Evolutionary conservation across 108 stramenopile species (phyloP).

Genomic region (Cyclotella choctawhatcheeana): DNA sequence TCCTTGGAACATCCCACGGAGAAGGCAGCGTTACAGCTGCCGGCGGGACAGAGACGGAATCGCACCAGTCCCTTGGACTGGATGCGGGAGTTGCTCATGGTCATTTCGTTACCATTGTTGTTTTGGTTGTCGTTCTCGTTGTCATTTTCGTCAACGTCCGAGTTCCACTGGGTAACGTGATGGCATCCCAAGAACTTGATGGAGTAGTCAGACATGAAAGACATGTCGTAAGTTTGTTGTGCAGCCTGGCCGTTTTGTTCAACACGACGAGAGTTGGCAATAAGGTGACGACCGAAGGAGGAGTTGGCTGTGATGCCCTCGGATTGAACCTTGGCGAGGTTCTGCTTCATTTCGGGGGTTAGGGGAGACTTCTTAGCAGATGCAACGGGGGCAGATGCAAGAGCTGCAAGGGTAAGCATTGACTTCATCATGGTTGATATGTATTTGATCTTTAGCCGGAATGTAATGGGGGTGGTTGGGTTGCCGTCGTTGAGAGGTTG

Average conservation of each 20-base stretch:
- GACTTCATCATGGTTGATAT: conserved; percentile 15
- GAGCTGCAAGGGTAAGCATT: conserved; percentile 12
- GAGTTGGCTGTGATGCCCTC: conserved; percentile 62
- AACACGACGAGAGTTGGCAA: conserved; percentile 59
- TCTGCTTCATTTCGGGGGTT: conserved; percentile 37
- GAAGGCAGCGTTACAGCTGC: conserved; percentile 53
- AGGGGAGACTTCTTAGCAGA: conserved; percentile 26
- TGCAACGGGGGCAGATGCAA: conserved; percentile 35
- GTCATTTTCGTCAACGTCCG: conserved; percentile 21
- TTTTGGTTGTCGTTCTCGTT: conserved; percentile 34
- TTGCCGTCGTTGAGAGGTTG: not conserved
- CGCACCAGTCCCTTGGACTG: conserved; percentile 79
- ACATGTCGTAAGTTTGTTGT: conserved; percentile 32
- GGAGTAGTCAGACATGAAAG: conserved; percentile 66
- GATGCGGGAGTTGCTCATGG: conserved; percentile 56
- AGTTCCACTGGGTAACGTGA: conserved; percentile 76
- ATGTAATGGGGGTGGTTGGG: not conserved
- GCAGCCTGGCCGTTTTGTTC: conserved; percentile 29
- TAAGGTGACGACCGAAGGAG: conserved; percentile 56
- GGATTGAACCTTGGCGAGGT: conserved; percentile 37
- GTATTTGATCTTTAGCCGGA: not conserved
- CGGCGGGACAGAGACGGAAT: conserved; percentile 84
- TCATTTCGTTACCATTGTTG: conserved; percentile 53
- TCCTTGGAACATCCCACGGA: conserved; percentile 63
- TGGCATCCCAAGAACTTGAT: conserved; percentile 89